Conservation (phyloP, 2,329 filamentous ascomycete genomes). For the Colletotrichum horii region DNA sequence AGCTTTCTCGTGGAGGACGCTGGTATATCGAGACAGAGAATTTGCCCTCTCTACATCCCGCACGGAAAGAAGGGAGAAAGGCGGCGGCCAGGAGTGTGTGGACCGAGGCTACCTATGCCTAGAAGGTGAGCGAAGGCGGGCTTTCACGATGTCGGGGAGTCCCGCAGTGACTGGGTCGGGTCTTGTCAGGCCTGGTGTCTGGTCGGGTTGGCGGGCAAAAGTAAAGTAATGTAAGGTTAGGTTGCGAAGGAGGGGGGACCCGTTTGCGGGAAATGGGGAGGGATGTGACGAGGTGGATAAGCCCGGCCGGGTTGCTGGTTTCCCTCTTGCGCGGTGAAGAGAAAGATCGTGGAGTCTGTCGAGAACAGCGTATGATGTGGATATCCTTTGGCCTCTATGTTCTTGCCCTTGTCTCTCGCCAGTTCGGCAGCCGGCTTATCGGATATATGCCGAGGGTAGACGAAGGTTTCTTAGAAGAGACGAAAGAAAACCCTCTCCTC, state of each 20-base stretch:
- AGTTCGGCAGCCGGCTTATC: not conserved
- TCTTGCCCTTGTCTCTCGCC: not conserved
- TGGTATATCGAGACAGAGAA: not conserved
- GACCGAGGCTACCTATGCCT: slow-evolving; percentile 16
- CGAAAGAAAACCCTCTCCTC: slow-evolving; percentile 3
- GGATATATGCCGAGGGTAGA: slow-evolving; percentile 11
- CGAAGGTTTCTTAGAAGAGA: not conserved
- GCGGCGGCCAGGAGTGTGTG: slow-evolving; percentile 1
- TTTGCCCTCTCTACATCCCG: slow-evolving; percentile 17
- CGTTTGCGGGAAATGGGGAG: not conserved
- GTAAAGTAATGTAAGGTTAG: not conserved
- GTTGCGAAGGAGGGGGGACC: not conserved
- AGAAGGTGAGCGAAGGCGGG: slow-evolving; percentile 15
- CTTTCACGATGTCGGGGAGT: slow-evolving; percentile 17
- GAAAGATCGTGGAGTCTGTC: slow-evolving; percentile 2
- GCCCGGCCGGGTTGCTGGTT: not conserved
- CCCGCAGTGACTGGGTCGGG: not conserved
- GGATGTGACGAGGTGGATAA: slow-evolving; percentile 7
- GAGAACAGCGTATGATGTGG: not conserved
- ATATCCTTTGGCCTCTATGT: not conserved
- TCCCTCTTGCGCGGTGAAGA: not conserved
- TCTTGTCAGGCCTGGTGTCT: not conserved
- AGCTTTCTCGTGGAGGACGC: not conserved
- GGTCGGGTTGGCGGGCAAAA: not conserved
- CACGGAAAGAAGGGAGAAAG: not conserved